phyloP scores from a whole-genome alignment of 2,329 filamentous ascomycete species.

The Atkinsonella texensis region DNA sequence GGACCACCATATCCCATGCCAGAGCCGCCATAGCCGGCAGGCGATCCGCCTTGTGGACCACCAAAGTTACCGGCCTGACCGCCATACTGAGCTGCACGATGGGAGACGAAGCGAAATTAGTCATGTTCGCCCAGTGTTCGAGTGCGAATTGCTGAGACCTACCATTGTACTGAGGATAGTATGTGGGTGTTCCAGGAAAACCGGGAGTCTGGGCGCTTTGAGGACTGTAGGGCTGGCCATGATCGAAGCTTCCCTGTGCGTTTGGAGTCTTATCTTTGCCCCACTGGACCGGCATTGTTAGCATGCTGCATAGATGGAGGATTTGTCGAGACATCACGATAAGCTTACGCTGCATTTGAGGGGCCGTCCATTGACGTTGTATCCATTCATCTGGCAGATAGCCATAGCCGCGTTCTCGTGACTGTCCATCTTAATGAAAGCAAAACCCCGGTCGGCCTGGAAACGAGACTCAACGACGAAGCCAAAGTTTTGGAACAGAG shows the following conservation, averaged over 20 bases:
- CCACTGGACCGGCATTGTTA: constrained; percentile 50
- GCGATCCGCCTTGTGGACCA: constrained; percentile 48
- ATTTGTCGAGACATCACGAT: constrained; percentile 13
- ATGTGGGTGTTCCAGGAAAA: constrained; percentile 70
- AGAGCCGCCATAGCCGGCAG: constrained; percentile 50
- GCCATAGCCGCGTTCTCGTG: constrained; percentile 98
- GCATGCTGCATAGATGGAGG: background rate
- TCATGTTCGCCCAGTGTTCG: too few species aligned
- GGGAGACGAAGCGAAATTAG: constrained; percentile 4
- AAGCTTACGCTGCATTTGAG: constrained; percentile 93
- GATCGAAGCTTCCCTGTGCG: constrained; percentile 54
- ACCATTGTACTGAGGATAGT: constrained; percentile 92
- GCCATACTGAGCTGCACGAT: constrained; percentile 38
- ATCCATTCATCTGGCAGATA: constrained; percentile 94
- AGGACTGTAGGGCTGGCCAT: constrained; percentile 57
- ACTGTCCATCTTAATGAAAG: constrained; percentile 98
- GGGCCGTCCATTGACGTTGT: constrained; percentile 93
- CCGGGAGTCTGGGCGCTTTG: constrained; percentile 61
- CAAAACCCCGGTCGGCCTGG: constrained; percentile 94
- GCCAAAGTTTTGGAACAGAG: constrained; percentile 96
- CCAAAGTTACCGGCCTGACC: constrained; percentile 58
- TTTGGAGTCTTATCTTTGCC: constrained; percentile 95
- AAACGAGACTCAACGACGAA: constrained; percentile 96
- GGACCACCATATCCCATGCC: constrained; percentile 61
- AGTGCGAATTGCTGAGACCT: constrained; percentile 24